Base-by-base conservation (phyloP, 768 basidiomycete species). In the Collybia sordida region DNA sequence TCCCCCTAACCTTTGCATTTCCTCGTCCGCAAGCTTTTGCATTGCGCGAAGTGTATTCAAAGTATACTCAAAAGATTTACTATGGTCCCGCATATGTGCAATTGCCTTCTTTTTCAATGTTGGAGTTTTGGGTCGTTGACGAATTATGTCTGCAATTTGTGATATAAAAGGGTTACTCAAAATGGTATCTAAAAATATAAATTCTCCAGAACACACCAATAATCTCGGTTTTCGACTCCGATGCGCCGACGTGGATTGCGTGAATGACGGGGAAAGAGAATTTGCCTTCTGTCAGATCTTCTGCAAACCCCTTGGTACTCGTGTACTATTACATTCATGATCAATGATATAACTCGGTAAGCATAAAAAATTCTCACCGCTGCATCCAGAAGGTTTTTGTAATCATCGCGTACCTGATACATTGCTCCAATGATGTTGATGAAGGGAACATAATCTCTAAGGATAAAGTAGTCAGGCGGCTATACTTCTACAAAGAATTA, bases 391-490 rank as follows among this genome's bases (percentile, higher is more conserved):
- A 97, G 72, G 60, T 97, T 97, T 88, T 94, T 93, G 40, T 93
- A 90, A 64, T 98, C 95, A 60, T 98, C 95, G 17, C 93, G 72
- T 56, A 98, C 93, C 63, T 98, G 95, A 67, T 93, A 96, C 60
- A 85, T 88, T 11, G 95, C 83, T 2, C 93, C 92, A 53, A 97
- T 87, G 8, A 96, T 79, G 63, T 95, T 96, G 53, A 95, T 90
- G 2, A 98, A 77, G 0, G 93, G 92, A 1, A 95, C 83, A 56
- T 91, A 95, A 65, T 97, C 83, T 7, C 91, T 95, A 52, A 12
- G 22, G 27, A 12, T 28, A 21, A 23, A 39, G 8, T 19, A 22
- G 9, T 43, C 6, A 42, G 24, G 36, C 35, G 50, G 12, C 46
- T 36, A 7, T 15, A 15, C 19, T n/a, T 6, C 31, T 14, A 31